Evolutionary conservation across 805 yeast genomes (phyloP).

Genomic region (Yamadazyma olivae): DNA sequence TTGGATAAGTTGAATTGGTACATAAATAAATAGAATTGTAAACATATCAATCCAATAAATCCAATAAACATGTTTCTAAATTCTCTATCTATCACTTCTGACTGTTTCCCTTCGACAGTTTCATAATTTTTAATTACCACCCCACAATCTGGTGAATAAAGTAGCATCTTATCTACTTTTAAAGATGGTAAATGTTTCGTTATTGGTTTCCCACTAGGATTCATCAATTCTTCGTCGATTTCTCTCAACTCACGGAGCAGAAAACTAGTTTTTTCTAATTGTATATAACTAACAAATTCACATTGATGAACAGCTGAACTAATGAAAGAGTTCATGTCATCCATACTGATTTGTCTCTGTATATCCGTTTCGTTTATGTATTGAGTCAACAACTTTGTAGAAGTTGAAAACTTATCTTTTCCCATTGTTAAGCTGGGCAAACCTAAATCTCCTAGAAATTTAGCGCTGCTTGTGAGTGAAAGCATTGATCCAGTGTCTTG

Average conservation of each 20-base stretch:
- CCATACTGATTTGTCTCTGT: slow-evolving; percentile 36
- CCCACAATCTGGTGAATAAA: slow-evolving; percentile 92
- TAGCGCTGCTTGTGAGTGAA: slow-evolving; percentile 58
- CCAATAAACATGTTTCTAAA: slow-evolving; percentile 44
- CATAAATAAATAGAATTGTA: slow-evolving; percentile 56
- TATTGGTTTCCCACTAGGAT: slow-evolving; percentile 81
- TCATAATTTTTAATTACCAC: slow-evolving; percentile 33
- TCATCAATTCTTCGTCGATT: slow-evolving; percentile 68
- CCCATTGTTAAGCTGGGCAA: slow-evolving; percentile 54
- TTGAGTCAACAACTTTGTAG: slow-evolving; percentile 44
- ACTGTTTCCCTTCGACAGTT: slow-evolving; percentile 50
- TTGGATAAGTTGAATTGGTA: slow-evolving; percentile 68
- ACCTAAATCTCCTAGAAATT: slow-evolving; percentile 59
- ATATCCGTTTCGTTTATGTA: slow-evolving; percentile 42
- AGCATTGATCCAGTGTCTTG: slow-evolving; percentile 63
- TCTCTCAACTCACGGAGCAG: slow-evolving; percentile 48
- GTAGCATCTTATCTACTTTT: slow-evolving; percentile 49
- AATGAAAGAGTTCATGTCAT: slow-evolving; percentile 32
- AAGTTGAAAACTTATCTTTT: slow-evolving; percentile 39
- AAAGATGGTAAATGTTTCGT: slow-evolving; percentile 51
- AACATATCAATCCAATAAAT: slow-evolving; percentile 38
- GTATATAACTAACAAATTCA: slow-evolving; percentile 69
- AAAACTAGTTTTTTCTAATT: slow-evolving; percentile 59
- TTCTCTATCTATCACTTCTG: slow-evolving; percentile 41
- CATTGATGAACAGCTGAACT: slow-evolving; percentile 45